phyloP scores from a whole-genome alignment of 495 filamentous ascomycete genomes.

The Hyaloscypha variabilis region DNA sequence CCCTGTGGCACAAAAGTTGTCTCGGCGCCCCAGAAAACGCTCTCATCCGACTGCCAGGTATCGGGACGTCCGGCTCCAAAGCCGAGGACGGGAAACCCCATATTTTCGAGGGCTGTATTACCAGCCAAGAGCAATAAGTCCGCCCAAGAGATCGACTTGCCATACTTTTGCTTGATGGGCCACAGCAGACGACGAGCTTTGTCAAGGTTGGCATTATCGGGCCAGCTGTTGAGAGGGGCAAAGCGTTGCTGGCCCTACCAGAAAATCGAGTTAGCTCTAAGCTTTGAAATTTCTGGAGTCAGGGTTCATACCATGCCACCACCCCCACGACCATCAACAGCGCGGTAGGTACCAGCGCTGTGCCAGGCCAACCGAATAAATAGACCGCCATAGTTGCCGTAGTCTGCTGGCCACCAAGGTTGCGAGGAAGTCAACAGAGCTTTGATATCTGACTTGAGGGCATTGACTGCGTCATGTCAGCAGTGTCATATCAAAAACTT shows the following conservation, averaged over 20 bases:
- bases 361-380: constrained; percentile 28
- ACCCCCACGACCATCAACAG: constrained; percentile 26
- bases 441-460: constrained; percentile 20
- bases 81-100: constrained; percentile 21
- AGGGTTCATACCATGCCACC: constrained; percentile 15
- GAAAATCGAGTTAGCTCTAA: not conserved
- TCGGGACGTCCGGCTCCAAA: constrained; percentile 23
- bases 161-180: constrained; percentile 28
- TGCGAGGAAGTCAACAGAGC: constrained; percentile 21
- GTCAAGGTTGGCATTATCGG: constrained; percentile 25
- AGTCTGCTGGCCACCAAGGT: constrained; percentile 27
- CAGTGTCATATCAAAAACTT: not conserved
- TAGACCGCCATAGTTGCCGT: constrained; percentile 22
- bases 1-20: constrained; percentile 25
- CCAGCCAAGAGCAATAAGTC: constrained; percentile 22
- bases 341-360: constrained; percentile 25
- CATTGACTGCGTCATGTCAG: not conserved
- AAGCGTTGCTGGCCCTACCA: not conserved
- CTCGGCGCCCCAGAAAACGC: constrained; percentile 24
- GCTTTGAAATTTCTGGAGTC: not conserved
- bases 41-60: constrained; percentile 27
- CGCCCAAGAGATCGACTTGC: constrained; percentile 25
- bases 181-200: constrained; percentile 25
- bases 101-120: constrained; percentile 21
- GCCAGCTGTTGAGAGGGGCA: constrained; percentile 28